Conservation (phyloP, 345 rosid species). For the Arabidopsis suecica region DNA sequence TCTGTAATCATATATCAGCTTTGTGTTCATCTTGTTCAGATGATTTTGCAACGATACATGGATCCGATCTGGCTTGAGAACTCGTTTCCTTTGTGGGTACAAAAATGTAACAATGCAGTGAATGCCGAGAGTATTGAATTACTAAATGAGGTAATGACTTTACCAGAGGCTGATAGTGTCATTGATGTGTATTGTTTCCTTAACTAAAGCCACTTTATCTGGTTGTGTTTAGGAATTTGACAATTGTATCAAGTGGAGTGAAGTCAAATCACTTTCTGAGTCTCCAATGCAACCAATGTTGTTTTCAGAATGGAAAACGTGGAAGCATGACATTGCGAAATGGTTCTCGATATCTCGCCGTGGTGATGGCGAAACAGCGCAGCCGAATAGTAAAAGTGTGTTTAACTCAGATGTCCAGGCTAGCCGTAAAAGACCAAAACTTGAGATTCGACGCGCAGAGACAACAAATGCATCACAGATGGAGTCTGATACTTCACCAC, state of each 20-base stretch:
- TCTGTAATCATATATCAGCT: conserved; percentile 3
- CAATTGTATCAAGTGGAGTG: conserved; percentile 77
- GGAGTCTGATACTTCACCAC: conserved; percentile 54
- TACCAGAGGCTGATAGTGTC: not conserved
- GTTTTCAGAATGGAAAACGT: conserved; percentile 94
- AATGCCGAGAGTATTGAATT: conserved; percentile 87
- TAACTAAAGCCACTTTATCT: conserved; percentile 8
- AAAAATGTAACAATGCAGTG: conserved; percentile 64
- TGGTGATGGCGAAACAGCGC: conserved; percentile 54
- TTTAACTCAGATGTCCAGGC: conserved; percentile 57
- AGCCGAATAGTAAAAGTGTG: conserved; percentile 49
- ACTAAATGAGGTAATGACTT: conserved; percentile 75
- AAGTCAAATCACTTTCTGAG: conserved; percentile 73
- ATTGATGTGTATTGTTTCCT: not conserved
- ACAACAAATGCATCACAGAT: conserved; percentile 59
- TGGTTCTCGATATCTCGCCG: conserved; percentile 73
- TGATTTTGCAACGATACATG: conserved; percentile 71
- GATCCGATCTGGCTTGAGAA: conserved; percentile 68
- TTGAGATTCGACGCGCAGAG: conserved; percentile 94
- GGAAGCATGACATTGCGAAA: conserved; percentile 94
- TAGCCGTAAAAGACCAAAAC: conserved; percentile 83
- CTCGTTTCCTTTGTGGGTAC: conserved; percentile 69
- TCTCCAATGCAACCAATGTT: conserved; percentile 67
- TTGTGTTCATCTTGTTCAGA: conserved; percentile 55
- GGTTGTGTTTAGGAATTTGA: conserved; percentile 69